Percentiles rank a stretch among this genome's conserved stretches.
Evolutionary conservation across 495 filamentous ascomycete genomes (phyloP).

Genomic region (Aspergillus carlsbadensis): DNA sequence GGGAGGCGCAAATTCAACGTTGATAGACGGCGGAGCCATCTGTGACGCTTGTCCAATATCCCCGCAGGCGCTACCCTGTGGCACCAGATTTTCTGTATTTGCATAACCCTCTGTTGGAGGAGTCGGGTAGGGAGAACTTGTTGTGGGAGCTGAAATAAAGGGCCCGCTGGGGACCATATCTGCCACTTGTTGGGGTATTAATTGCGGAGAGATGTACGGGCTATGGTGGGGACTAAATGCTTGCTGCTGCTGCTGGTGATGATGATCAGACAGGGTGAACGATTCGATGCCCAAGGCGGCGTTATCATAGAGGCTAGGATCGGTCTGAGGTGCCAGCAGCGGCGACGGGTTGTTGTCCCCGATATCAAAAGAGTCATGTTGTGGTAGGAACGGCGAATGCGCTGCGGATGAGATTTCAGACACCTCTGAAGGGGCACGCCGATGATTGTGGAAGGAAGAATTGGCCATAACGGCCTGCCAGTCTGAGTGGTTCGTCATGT

Average conservation of each 20-base stretch:
- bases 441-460: conserved; percentile 68
- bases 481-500: conserved; percentile 58
- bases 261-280: conserved; percentile 80
- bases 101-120: conserved; percentile 56
- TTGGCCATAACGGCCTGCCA: conserved; percentile 68
- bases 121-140: conserved; percentile 49
- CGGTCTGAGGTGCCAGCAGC: conserved; percentile 69
- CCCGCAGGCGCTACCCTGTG: conserved; percentile 32
- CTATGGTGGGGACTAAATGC: conserved; percentile 77
- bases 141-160: conserved; percentile 50
- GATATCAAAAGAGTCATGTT: conserved; percentile 75
- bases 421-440: conserved; percentile 83
- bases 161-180: conserved; percentile 47
- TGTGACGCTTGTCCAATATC: conserved; percentile 70
- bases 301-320: conserved; percentile 71
- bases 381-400: conserved; percentile 76
- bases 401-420: conserved; percentile 85
- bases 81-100: conserved; percentile 33
- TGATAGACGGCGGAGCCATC: conserved; percentile 85
- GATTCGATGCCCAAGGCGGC: conserved; percentile 66
- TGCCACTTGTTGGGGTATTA: conserved; percentile 69
- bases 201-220: conserved; percentile 79
- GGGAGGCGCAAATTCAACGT: conserved; percentile 91
- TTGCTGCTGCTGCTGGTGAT: conserved; percentile 53
- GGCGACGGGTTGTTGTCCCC: conserved; percentile 76